Percentiles rank a stretch among this genome's conserved stretches.
These are phyloP conservation scores for Albophoma yamanashiensis DNA, from an alignment of 2,329 filamentous ascomycete species.

Conservation along the genomic window DNA sequence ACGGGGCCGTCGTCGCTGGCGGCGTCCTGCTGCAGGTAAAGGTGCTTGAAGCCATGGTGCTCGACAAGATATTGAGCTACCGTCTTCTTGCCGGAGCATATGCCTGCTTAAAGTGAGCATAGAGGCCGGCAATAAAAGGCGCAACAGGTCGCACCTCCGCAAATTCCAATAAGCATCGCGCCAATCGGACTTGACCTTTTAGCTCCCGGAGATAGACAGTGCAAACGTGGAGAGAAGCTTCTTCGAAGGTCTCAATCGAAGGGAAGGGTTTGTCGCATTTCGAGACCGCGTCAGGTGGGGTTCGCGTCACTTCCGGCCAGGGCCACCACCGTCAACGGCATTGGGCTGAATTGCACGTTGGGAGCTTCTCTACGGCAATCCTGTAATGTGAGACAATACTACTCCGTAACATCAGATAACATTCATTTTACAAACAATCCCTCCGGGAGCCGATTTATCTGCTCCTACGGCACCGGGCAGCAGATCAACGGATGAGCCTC, in stretches of 20 bases:
- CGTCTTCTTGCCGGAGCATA: conserved; percentile 86
- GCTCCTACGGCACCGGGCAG: background rate
- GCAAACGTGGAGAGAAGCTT: background rate
- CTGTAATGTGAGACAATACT: background rate
- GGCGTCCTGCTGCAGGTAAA: conserved; percentile 40
- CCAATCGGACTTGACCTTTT: background rate
- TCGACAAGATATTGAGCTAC: conserved; percentile 81
- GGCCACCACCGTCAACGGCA: background rate
- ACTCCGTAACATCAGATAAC: background rate
- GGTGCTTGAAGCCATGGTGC: conserved; percentile 68
- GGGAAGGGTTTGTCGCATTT: background rate
- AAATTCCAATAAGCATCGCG: conserved; percentile 65
- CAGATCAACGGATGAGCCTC: background rate
- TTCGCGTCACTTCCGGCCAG: background rate
- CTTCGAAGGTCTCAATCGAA: background rate
- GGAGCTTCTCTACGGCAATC: background rate
- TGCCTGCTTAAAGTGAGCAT: conserved; percentile 41
- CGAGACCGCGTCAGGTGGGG: background rate
- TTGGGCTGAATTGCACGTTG: background rate
- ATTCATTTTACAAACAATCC: background rate
- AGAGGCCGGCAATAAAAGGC: background rate
- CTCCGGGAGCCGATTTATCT: background rate
- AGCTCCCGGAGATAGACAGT: background rate
- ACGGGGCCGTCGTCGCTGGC: background rate
- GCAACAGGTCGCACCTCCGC: conserved; percentile 44